Evolutionary conservation across 345 rosid genomes (phyloP).

Genomic region (Ceriops zippeliana): DNA sequence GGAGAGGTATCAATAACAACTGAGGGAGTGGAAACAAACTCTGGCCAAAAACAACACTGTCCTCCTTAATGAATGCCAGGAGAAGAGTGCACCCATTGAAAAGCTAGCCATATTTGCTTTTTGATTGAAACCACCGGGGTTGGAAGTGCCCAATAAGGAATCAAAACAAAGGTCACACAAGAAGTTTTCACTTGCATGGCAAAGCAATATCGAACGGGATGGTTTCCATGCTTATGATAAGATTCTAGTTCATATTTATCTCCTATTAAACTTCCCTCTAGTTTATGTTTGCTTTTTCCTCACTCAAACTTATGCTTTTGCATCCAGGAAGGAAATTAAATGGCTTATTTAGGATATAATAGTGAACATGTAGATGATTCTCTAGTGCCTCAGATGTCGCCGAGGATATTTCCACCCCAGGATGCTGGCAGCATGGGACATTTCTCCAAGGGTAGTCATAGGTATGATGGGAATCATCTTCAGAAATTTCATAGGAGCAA

Average conservation of each 20-base stretch:
- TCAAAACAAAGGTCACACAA: slow-evolving; percentile 83
- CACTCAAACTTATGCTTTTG: slow-evolving; percentile 21
- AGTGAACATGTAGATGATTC: slow-evolving; percentile 61
- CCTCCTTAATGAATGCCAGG: slow-evolving; percentile 45
- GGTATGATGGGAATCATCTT: slow-evolving; percentile 42
- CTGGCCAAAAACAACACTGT: slow-evolving; percentile 40
- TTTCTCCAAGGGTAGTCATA: slow-evolving; percentile 41
- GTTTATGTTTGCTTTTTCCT: not conserved
- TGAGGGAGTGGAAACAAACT: slow-evolving; percentile 75
- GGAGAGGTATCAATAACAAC: slow-evolving; percentile 79
- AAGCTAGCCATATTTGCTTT: slow-evolving; percentile 96
- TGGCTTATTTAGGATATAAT: slow-evolving; percentile 51
- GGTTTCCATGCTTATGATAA: slow-evolving; percentile 50
- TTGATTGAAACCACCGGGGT: slow-evolving; percentile 91
- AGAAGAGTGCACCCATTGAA: slow-evolving; percentile 45
- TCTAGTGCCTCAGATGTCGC: slow-evolving; percentile 45
- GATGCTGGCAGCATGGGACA: slow-evolving; percentile 39
- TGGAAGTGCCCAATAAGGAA: slow-evolving; percentile 85
- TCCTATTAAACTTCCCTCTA: not conserved
- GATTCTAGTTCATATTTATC: not conserved
- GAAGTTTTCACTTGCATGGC: slow-evolving; percentile 59
- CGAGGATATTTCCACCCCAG: slow-evolving; percentile 34
- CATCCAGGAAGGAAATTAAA: slow-evolving; percentile 65
- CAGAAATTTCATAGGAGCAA: slow-evolving; percentile 49
- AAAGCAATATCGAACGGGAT: no score